Evolutionary conservation across 306 rosid genomes (phyloP), one percentile per base, ranked within the genome.

Genomic region (Astragalus glycyphyllos): DNA sequence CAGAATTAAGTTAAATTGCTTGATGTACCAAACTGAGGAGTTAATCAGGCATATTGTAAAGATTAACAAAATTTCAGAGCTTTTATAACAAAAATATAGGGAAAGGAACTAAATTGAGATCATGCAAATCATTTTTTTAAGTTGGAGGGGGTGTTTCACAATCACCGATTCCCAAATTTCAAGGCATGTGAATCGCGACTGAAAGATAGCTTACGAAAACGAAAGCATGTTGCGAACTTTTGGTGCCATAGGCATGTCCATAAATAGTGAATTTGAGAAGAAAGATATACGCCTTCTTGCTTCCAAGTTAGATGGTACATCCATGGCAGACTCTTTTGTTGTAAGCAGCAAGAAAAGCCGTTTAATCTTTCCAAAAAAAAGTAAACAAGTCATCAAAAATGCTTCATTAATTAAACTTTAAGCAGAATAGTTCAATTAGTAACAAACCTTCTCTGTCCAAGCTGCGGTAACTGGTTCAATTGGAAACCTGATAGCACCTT

Each of bases 171-270:
- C 11, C 40, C 55, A 67, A 31, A 13, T 62, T 77, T 45, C 56
- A 70, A 38, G 56, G 26, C 26, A 9, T 41, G 13, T 8, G 14
- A 69, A 20, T 38, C 35, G 53, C 15, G 31, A 11, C 64, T 2
- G 40, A 13, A 51, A 26, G 72, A 62, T 11, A 56, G 49, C 99
- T 87, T 86, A 95, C 99, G 99, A 91, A 90, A 95, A 95, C 34
- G 99, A 95, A 57, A 95, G 99, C 99, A 95, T 95, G 81, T 95
- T 91, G 71, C 92, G 96, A 73, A 95, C 97, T 95, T 91, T 95
- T 40, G 99, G 99, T n/a, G 99, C 90, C 45, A 83, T 26, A 62
- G 96, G 99, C 99, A 95, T 95, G 56, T 89, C 87, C 99, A 95
- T 95, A 81, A 91, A 95, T 68, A 95, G 64, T 14, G 99, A 95